Evolutionary conservation across 2,329 filamentous ascomycete genomes (phyloP), one percentile per base, ranked within the genome.

Genomic region (Alternaria metachromatica): DNA sequence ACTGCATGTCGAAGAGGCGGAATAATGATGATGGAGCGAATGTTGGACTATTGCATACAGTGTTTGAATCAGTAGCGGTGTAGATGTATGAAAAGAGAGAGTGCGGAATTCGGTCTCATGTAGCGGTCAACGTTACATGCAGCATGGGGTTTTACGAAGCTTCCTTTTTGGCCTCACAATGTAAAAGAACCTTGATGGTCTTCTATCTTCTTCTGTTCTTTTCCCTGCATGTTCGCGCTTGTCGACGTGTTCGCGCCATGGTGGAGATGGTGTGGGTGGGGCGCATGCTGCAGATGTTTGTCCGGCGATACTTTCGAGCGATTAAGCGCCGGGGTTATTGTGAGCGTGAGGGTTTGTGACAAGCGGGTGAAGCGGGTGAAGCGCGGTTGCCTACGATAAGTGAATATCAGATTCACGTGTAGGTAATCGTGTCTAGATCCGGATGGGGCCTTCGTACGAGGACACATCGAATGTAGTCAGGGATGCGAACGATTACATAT

Each of bases 1-100:
- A 66, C 70, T 65, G 45, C 57, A 55, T 18, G 60, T 63, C 3
- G 60, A 69, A 9, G 62, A 63, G 10, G 71, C 44, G 15, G 60
- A 58, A 73, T 53, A 63, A 66, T 28, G 26, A 54, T 12, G 25
- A 18, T 10, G 49, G 21, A 21, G 4, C 21, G 21, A 21, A n/a
- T 25, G 23, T 25, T 25, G 23, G 23, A 25, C 23, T 37, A 37
- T 20, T 20, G 28, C 28, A 50, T n/a, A 15, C n/a, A 21, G n/a
- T 13, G 30, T 18, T 21, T 51, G 49, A 41, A 37, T 37, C n/a
- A 41, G 49, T 53, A 37, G 49, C 49, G 49, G 49, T 53, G 49
- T 37, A 37, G 33, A 25, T 25, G 23, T 25, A 6, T 20, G n/a
- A 7, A 20, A 43, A 20, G 9, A 43, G 25, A 43, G 37, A 48